phyloP scores from a whole-genome alignment of 495 filamentous ascomycete species.

The Collariella sp. region DNA sequence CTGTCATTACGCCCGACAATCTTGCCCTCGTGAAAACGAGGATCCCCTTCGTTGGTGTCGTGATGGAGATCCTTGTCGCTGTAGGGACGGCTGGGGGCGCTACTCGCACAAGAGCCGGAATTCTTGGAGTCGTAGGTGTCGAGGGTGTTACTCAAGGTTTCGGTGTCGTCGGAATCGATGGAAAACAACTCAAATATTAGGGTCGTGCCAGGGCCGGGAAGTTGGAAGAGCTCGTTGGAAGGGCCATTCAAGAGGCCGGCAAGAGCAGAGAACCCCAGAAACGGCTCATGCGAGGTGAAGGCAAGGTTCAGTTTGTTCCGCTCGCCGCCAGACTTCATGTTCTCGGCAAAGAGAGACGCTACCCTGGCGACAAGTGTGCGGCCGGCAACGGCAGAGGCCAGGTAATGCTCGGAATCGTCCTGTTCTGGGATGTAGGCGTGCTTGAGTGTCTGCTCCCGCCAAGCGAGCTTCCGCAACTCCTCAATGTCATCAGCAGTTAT shows the following conservation, averaged over 20 bases:
- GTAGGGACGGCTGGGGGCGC: too few relatives aligned
- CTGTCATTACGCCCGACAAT: too few relatives aligned
- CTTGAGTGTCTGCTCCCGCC: constrained; percentile 25
- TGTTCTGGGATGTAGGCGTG: constrained; percentile 30
- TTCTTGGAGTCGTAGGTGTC: background rate
- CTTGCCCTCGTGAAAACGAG: too few relatives aligned
- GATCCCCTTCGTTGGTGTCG: too few relatives aligned
- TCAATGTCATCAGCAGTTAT: constrained; percentile 20
- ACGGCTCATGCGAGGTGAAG: constrained; percentile 38
- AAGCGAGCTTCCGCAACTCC: constrained; percentile 26
- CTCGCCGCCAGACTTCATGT: constrained; percentile 22
- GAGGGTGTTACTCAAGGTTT: background rate
- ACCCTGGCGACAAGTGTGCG: constrained; percentile 33
- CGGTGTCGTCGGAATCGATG: constrained; percentile 14
- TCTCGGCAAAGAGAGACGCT: constrained; percentile 20
- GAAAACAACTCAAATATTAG: constrained; percentile 39
- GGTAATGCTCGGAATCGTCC: constrained; percentile 22
- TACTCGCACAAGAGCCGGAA: too few relatives aligned
- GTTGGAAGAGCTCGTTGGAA: constrained; percentile 19
- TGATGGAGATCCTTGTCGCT: too few relatives aligned
- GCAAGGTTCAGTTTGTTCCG: constrained; percentile 32
- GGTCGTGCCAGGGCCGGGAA: constrained; percentile 33
- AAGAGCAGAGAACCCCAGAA: constrained; percentile 36
- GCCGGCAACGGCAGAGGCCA: constrained; percentile 33
- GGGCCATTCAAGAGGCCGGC: constrained; percentile 19